phyloP scores from a whole-genome alignment of 805 yeast genomes.

The Dipodascus geniculatus region DNA sequence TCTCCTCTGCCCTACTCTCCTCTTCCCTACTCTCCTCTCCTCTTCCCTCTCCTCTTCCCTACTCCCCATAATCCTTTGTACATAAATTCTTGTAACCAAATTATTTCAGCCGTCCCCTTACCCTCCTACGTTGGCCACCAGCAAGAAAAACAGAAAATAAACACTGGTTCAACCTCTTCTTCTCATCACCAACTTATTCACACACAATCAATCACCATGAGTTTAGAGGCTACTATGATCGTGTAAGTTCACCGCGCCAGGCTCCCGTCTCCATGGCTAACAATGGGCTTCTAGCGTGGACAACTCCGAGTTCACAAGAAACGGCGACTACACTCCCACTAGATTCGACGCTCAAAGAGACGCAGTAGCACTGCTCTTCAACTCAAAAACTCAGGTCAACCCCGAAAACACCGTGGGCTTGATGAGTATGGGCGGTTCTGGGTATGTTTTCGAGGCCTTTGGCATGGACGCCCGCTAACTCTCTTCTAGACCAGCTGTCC shows the following conservation, averaged over 20 bases:
- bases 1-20: background rate
- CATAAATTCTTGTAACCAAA: too few relatives aligned
- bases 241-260: too few relatives aligned
- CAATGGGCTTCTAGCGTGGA: conserved; percentile 59
- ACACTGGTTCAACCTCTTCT: background rate
- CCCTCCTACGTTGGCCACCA: too few relatives aligned
- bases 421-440: conserved; percentile 72
- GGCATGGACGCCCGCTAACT: background rate
- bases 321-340: conserved; percentile 84
- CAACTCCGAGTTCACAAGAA: conserved; percentile 91
- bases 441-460: conserved; percentile 10
- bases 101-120: background rate
- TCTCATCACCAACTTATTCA: background rate
- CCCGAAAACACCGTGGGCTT: conserved; percentile 93
- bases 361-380: conserved; percentile 77
- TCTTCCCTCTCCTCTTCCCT: background rate
- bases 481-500: conserved; percentile 57
- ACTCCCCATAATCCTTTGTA: background rate
- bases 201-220: conserved; percentile 40
- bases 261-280: too few relatives aligned
- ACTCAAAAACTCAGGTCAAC: conserved; percentile 73
- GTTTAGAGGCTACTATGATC: conserved; percentile 90
- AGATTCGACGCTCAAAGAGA: conserved; percentile 90
- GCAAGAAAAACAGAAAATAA: background rate
- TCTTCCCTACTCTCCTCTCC: too few relatives aligned